These are phyloP conservation scores for Hibiscus trionum DNA, from an alignment of 345 rosid genomes.

Conservation along the genomic window DNA sequence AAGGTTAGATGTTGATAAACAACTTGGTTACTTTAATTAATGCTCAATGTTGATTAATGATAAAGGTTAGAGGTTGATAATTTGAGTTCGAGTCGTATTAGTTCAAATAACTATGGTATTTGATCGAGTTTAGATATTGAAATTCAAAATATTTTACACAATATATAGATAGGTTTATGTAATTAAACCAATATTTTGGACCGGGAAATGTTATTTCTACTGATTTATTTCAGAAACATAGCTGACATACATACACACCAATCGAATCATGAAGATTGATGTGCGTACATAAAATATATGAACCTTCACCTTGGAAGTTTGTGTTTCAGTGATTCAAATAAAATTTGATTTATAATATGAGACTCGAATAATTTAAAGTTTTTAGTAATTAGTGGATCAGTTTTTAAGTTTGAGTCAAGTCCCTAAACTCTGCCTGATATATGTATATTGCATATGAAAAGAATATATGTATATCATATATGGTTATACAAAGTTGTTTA, in stretches of 20 bases:
- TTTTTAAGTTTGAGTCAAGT: no score
- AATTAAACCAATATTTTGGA: no score
- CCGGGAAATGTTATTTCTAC: not conserved
- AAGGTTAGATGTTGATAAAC: not conserved
- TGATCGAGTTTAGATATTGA: not conserved
- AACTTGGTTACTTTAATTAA: not conserved
- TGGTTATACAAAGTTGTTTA: no score
- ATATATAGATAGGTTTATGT: not conserved
- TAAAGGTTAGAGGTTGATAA: not conserved
- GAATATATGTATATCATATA: no score
- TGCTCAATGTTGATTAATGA: not conserved
- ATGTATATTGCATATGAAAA: no score
- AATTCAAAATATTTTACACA: not conserved
- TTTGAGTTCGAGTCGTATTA: not conserved
- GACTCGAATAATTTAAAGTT: no score
- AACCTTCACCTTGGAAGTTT: no score
- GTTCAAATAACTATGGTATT: not conserved
- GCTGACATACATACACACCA: not conserved
- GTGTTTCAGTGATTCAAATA: no score
- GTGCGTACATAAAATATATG: no score
- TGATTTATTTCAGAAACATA: not conserved
- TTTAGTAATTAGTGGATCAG: no score
- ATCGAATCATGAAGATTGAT: not conserved
- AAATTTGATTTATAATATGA: no score
- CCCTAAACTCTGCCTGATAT: no score